Conservation (phyloP, 2,329 filamentous ascomycete species). For the Xylaria sp. region DNA sequence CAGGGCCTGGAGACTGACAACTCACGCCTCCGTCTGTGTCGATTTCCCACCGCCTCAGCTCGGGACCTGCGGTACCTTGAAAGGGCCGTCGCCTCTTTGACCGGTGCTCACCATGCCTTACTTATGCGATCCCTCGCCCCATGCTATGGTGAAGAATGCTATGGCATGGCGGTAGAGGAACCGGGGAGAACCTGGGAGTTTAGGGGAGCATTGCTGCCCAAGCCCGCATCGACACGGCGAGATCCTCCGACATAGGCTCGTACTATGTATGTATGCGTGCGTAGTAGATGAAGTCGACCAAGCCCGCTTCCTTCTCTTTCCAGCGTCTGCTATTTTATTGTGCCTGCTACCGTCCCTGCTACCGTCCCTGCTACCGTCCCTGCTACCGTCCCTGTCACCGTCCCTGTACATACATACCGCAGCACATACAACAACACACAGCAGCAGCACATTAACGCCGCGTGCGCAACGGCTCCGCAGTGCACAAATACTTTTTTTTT, state of each 20-base stretch:
- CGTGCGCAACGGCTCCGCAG: slow-evolving; percentile 31
- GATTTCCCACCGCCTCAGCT: slow-evolving; percentile 45
- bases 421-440: too few relatives aligned
- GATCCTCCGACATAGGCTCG: slow-evolving; percentile 51
- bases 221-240: slow-evolving; percentile 50
- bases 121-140: slow-evolving; percentile 44
- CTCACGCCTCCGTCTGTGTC: slow-evolving; percentile 41
- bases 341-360: too few relatives aligned
- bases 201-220: slow-evolving; percentile 55
- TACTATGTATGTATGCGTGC: slow-evolving; percentile 24
- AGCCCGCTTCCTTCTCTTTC: slow-evolving; percentile 42
- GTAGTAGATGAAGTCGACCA: slow-evolving; percentile 42
- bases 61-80: slow-evolving; percentile 26
- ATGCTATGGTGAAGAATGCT: slow-evolving; percentile 42
- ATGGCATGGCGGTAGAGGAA: slow-evolving; percentile 34
- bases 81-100: slow-evolving; percentile 39
- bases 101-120: slow-evolving; percentile 39
- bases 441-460: slow-evolving; percentile 30
- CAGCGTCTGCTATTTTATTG: slow-evolving; percentile 29
- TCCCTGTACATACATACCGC: not conserved
- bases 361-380: too few relatives aligned
- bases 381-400: too few relatives aligned
- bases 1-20: slow-evolving; percentile 42
- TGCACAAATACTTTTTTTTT: slow-evolving; percentile 30
- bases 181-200: slow-evolving; percentile 51